Percentiles rank a stretch among this genome's conserved stretches.
phyloP scores from a whole-genome alignment of 1,284 basidiomycete species.

The Albatrellus sp. region DNA sequence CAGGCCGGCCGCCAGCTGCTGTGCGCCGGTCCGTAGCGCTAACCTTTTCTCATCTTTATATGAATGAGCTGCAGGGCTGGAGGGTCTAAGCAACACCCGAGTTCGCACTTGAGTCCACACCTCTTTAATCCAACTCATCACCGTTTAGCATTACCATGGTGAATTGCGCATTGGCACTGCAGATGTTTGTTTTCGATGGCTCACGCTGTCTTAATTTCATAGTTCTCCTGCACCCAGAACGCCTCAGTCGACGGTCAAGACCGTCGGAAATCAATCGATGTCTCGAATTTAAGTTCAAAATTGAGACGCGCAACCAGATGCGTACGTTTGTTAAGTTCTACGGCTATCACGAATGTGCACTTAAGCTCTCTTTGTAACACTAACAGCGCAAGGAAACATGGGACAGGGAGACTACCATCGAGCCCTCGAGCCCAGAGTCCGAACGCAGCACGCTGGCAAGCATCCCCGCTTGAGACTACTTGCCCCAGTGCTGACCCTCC shows the following conservation, averaged over 20 bases:
- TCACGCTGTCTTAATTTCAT: background rate
- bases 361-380: conserved; percentile 3
- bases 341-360: background rate
- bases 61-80: too few species aligned
- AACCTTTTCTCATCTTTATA: too few species aligned
- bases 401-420: conserved; percentile 8
- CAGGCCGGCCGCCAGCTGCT: too few species aligned
- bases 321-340: too few species aligned
- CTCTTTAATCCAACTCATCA: conserved; percentile 18
- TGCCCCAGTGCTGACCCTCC: background rate
- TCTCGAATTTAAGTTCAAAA: too few species aligned
- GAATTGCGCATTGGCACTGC: background rate
- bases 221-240: too few species aligned
- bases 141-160: conserved; percentile 10
- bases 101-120: conserved; percentile 17
- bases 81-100: conserved; percentile 14
- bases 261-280: too few species aligned
- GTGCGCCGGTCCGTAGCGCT: too few species aligned
- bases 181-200: background rate
- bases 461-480: background rate
- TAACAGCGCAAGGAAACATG: conserved; percentile 13
- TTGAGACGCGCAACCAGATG: too few species aligned
- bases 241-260: too few species aligned
- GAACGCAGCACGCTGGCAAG: conserved; percentile 22
- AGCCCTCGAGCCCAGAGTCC: conserved; percentile 15